A percentile compares a stretch with the other conserved stretches of the same genome.
Conservation (phyloP, 2,329 filamentous ascomycete species). For the Xylariaceae sp. region DNA sequence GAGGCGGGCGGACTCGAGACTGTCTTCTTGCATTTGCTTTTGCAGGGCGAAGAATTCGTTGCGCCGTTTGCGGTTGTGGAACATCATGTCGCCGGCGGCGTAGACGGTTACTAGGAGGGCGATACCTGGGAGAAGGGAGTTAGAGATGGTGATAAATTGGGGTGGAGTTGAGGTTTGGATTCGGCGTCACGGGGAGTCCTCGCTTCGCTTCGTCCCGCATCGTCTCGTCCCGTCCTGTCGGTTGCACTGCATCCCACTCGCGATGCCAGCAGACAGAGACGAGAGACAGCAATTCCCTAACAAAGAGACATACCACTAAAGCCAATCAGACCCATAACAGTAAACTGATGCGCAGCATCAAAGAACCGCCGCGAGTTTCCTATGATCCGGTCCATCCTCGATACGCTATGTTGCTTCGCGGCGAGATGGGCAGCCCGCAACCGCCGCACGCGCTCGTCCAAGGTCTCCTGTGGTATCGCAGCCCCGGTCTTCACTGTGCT, state of each 20-base stretch:
- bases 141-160: not conserved
- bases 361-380: slow-evolving; percentile 45
- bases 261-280: not conserved
- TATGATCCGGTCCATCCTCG: slow-evolving; percentile 47
- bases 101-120: slow-evolving; percentile 53
- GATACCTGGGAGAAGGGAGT: slow-evolving; percentile 37
- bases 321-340: slow-evolving; percentile 49
- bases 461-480: slow-evolving; percentile 49
- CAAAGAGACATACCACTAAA: slow-evolving; percentile 47
- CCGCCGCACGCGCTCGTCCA: slow-evolving; percentile 63
- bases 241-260: too few relatives aligned
- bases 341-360: slow-evolving; percentile 52
- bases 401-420: slow-evolving; percentile 55
- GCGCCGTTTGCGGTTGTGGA: slow-evolving; percentile 55
- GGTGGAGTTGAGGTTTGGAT: too few relatives aligned
- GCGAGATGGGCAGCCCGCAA: slow-evolving; percentile 63
- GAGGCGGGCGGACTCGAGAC: slow-evolving; percentile 52
- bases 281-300: not conserved
- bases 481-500: slow-evolving; percentile 27
- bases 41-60: slow-evolving; percentile 54
- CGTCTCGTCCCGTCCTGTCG: not conserved
- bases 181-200: too few relatives aligned
- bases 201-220: too few relatives aligned
- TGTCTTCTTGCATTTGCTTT: slow-evolving; percentile 48
- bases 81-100: slow-evolving; percentile 57